Percentiles rank a stretch among this genome's conserved stretches.
phyloP scores from a whole-genome alignment of 306 rosid genomes.

The Prunus mira region DNA sequence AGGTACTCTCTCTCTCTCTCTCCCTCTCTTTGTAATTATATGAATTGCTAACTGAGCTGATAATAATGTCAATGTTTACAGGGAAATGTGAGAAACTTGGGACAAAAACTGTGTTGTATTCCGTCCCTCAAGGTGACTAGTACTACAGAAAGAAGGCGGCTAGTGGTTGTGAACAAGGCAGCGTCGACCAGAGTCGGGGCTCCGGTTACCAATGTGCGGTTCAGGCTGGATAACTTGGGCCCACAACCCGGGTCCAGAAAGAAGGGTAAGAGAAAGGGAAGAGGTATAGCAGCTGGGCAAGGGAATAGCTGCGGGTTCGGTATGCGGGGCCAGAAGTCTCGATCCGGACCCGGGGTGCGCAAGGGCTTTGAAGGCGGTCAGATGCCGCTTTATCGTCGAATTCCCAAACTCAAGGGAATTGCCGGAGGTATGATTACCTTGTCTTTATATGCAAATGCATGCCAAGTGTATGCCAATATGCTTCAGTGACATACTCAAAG shows the following conservation, averaged over 20 bases:
- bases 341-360: slow-evolving; percentile 88
- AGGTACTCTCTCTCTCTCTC: slow-evolving; percentile 31
- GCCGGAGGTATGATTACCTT: slow-evolving; percentile 68
- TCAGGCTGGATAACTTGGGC: slow-evolving; percentile 80
- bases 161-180: slow-evolving; percentile 36
- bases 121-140: slow-evolving; percentile 21
- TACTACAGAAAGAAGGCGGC: slow-evolving; percentile 18
- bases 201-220: slow-evolving; percentile 38
- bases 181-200: slow-evolving; percentile 23
- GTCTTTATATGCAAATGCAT: background rate
- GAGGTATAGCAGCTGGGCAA: slow-evolving; percentile 94
- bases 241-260: slow-evolving; percentile 94
- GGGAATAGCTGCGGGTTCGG: slow-evolving; percentile 99
- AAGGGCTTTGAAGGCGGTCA: slow-evolving; percentile 95
- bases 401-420: slow-evolving; percentile 90
- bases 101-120: slow-evolving; percentile 29
- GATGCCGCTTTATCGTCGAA: slow-evolving; percentile 89
- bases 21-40: background rate
- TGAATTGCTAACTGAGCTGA: background rate
- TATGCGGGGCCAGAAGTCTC: slow-evolving; percentile 95
- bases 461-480: slow-evolving; percentile 13
- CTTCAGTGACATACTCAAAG: background rate
- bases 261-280: slow-evolving; percentile 82
- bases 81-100: slow-evolving; percentile 55
- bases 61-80: slow-evolving; percentile 22